Base-by-base conservation (phyloP, 2,329 filamentous ascomycete species). In the Xylariaceae sp. region DNA sequence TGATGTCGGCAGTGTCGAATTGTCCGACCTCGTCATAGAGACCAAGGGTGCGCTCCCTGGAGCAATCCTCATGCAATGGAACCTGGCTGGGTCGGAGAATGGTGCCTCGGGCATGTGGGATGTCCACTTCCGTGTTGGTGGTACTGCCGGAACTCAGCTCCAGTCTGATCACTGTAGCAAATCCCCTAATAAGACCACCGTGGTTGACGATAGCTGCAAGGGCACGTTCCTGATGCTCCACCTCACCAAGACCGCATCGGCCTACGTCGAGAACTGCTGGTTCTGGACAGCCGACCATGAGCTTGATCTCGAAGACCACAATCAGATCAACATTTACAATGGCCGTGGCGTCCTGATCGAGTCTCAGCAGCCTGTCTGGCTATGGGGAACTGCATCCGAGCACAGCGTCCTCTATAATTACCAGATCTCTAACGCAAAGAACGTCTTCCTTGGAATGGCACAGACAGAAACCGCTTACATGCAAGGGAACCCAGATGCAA, bases 261-360 rank as follows among this genome's bases (percentile, higher is more conserved):
- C 78, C 31, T 94, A 94, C 66, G 69, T 94, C 31, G 89, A 96
- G 69, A 94, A 94, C 67, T 80, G 73, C 32, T 94, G 87, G 86
- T 82, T 86, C 62, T 94, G 88, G 88, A 83, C 88, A 32, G 80
- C 88, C 3, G 88, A 95, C 60, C 88, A 95, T 68, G 86, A 94
- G 59, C 81, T 95, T 16, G 89, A 95, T 60, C 73, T 79, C 9
- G 48, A 63, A 7, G 81, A 83, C 55, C 77, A 85, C 61, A 78
- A 83, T 59, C 85, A 92, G 62, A 83, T 92, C 61, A 82, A 86
- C 65, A 79, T 95, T 56, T 95, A 84, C 76, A 94, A 86, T 60
- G 88, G 88, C 33, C 85, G 88, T 46, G 89, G 88, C 53, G 76
- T 94, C 50, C 73, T 81, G 32, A 78, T 95, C 52, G 86, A 94